Conservation (phyloP, 441 rosid species). For the Pelargonium fulgidum region DNA sequence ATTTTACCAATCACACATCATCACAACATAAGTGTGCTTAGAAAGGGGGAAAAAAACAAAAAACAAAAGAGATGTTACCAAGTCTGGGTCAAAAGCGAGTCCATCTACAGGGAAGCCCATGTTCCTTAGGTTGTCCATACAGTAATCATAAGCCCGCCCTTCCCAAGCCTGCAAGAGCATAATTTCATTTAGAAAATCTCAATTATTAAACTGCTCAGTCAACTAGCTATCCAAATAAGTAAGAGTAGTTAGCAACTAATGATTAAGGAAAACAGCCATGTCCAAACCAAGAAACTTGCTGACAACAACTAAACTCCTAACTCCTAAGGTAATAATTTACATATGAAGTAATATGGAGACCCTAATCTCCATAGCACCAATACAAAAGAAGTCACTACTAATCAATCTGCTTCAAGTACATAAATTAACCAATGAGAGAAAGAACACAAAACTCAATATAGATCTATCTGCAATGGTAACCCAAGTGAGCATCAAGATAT, state of each 20-base stretch:
- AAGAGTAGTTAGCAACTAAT: neutral
- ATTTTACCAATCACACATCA: constrained; percentile 10
- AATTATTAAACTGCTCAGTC: neutral
- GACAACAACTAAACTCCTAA: neutral
- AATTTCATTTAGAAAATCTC: constrained; percentile 13
- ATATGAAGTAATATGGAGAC: neutral
- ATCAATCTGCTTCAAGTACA: neutral
- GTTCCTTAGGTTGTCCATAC: constrained; percentile 74
- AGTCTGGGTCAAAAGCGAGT: constrained; percentile 79
- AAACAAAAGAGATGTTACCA: constrained; percentile 36
- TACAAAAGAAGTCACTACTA: neutral
- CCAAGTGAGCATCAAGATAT: neutral
- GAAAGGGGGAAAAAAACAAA: constrained; percentile 5
- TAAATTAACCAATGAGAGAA: neutral
- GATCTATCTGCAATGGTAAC: neutral
- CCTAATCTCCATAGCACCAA: neutral
- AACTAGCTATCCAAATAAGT: constrained; percentile 2
- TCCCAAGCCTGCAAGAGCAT: constrained; percentile 78
- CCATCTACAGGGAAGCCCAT: constrained; percentile 94
- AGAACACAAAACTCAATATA: neutral
- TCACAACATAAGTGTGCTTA: neutral
- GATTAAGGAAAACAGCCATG: neutral
- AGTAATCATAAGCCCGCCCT: constrained; percentile 94
- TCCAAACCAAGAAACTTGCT: neutral
- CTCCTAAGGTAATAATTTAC: neutral